Percentiles rank a stretch among this genome's conserved stretches.
phyloP scores from a whole-genome alignment of 2,329 filamentous ascomycete genomes.

The Ophiocordyceps robertsii region DNA sequence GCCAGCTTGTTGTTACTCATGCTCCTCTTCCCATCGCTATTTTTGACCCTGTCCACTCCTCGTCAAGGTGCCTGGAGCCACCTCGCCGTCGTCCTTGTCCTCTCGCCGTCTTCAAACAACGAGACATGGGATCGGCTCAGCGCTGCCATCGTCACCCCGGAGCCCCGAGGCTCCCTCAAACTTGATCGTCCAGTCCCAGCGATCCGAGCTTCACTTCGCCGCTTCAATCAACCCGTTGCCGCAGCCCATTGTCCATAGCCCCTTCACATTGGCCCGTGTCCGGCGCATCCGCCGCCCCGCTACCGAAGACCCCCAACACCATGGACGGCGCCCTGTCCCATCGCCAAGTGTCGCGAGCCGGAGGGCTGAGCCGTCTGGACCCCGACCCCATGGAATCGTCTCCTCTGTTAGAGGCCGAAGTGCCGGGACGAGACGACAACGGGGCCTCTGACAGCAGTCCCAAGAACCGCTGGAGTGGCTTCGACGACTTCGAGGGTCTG shows the following conservation, averaged over 20 bases:
- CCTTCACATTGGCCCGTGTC: background rate
- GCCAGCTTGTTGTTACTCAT: no score
- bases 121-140: no score
- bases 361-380: background rate
- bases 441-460: slow-evolving; percentile 5
- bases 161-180: background rate
- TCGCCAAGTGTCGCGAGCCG: background rate
- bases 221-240: background rate
- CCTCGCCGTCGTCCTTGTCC: no score
- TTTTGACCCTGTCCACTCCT: no score
- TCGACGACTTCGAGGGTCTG: slow-evolving; percentile 44
- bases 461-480: slow-evolving; percentile 28
- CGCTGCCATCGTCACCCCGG: no score
- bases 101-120: no score
- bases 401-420: slow-evolving; percentile 1
- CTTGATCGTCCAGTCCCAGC: background rate
- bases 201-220: background rate
- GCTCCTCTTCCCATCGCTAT: no score
- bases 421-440: background rate
- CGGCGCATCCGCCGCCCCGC: background rate
- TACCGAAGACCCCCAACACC: background rate
- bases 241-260: background rate
- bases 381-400: slow-evolving; percentile 1
- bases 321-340: background rate
- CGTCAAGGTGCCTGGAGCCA: no score